Evolutionary conservation across 192 early-diverging fungal genomes (phyloP), one percentile per base, ranked within the genome.

Genomic region (Glomus cerebriforme): DNA sequence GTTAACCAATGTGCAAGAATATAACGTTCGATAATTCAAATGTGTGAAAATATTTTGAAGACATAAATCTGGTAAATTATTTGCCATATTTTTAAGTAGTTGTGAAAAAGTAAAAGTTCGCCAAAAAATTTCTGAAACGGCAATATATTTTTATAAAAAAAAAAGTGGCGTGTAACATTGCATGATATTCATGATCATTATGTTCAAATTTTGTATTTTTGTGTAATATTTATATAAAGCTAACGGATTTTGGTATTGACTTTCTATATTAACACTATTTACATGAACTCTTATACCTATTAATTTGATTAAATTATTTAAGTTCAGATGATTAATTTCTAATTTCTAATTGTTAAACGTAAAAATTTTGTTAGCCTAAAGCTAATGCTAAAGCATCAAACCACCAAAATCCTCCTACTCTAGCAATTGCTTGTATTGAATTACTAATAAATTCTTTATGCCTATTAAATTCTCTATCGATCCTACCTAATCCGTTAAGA

Each of bases 401-500:
- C 74, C 74, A 76, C 74, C 74, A 76, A 63, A 76, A 76, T 19
- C 76, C 76, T 45, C 76, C 45, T 29, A 54, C 64, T 63, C 64
- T 27, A 45, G 39, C 76, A 54, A 78, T 78, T 19, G 7, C 39
- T 24, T 67, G 35, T n/a, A 78, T 64, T 43, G 65, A 65, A 66
- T 31, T 78, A 66, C 35, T 54, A 27, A 78, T 62, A 78, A 78
- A 78, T 1, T 78, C 76, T 78, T 67, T 78, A 49, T 78, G 63
- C 45, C 76, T 64, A 63, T 59, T 67, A 78, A 78, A 78, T 49
- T 78, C 76, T 37, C 34, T 78, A 43, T 67, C 62, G 32, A 78
- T 78, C 45, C 76, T 64, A n/a, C 59, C 17, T 45, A 78, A 59
- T 29, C 64, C 76, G 19, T 67, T 45, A 24, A 78, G 29, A 67